Conservation (phyloP, 106 monocot genomes). For the Dendrobium officinale region DNA sequence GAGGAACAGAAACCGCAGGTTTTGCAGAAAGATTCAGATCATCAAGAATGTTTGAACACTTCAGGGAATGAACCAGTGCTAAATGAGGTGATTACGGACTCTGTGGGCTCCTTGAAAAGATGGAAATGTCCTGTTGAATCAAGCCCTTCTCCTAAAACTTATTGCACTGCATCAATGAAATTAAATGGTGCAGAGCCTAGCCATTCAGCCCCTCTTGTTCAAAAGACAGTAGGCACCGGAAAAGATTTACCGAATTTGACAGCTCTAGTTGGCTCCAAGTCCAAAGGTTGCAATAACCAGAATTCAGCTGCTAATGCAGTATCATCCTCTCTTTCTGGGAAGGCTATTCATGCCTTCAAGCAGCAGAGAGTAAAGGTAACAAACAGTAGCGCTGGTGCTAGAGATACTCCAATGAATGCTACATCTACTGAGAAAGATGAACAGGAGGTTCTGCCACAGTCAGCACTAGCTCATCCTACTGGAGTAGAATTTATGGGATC, state of each 20-base stretch:
- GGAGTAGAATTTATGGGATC: constrained; percentile 17
- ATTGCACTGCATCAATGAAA: constrained; percentile 13
- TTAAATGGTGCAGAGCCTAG: constrained; percentile 7
- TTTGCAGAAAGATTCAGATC: constrained; percentile 12
- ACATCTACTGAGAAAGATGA: constrained; percentile 11
- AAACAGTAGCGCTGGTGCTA: background rate
- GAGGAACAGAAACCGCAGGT: constrained; percentile 19
- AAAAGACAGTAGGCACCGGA: constrained; percentile 18
- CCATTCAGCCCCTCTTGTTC: background rate
- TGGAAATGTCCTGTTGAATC: constrained; percentile 15
- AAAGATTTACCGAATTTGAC: constrained; percentile 32
- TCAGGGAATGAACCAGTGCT: constrained; percentile 12
- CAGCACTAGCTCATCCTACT: constrained; percentile 20
- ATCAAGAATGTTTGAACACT: constrained; percentile 7
- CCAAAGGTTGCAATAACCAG: constrained; percentile 13
- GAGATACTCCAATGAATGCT: background rate
- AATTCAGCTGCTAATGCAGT: constrained; percentile 11
- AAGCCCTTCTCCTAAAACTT: constrained; percentile 2
- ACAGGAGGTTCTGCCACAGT: constrained; percentile 17
- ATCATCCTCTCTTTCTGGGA: constrained; percentile 21
- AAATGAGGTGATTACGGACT: constrained; percentile 7
- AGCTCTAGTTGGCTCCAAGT: constrained; percentile 15
- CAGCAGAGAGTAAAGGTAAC: constrained; percentile 31
- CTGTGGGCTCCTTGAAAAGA: background rate
- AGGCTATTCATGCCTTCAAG: constrained; percentile 14